Percentiles rank a stretch among this genome's conserved stretches.
Evolutionary conservation across 2,329 filamentous ascomycete genomes (phyloP).

Genomic region (Phaeomoniella chlamydospora): DNA sequence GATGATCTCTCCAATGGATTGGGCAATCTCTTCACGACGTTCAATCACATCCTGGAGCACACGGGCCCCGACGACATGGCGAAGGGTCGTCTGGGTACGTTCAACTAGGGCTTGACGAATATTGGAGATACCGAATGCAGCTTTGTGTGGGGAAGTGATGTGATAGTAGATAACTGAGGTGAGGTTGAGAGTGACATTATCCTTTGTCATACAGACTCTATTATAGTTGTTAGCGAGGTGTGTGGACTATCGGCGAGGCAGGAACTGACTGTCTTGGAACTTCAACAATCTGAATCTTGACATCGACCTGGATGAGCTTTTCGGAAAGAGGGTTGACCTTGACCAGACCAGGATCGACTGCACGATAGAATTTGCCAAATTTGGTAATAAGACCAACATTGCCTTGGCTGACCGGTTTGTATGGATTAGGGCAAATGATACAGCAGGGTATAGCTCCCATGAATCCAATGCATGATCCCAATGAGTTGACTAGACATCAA

Average conservation of each 20-base stretch:
- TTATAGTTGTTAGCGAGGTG: no score
- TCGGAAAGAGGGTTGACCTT: conserved; percentile 96
- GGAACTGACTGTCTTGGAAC: conserved; percentile 63
- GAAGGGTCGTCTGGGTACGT: conserved; percentile 92
- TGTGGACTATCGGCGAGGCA: no score
- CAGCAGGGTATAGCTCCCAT: conserved; percentile 84
- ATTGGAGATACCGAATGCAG: conserved; percentile 90
- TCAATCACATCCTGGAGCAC: conserved; percentile 97
- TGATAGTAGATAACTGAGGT: conserved; percentile 99
- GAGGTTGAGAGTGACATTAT: conserved; percentile 88
- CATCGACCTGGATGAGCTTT: conserved; percentile 78
- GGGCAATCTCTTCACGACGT: conserved; percentile 89
- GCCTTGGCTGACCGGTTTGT: conserved; percentile 81
- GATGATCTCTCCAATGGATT: conserved; percentile 92
- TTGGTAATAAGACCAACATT: conserved; percentile 92
- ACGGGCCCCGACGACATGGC: conserved; percentile 89
- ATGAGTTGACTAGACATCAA: conserved; percentile 47
- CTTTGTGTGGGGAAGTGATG: conserved; percentile 88
- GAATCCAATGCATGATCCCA: conserved; percentile 63
- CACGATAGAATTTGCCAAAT: conserved; percentile 85
- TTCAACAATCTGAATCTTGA: conserved; percentile 97
- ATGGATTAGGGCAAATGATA: conserved; percentile 84
- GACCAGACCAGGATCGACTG: conserved; percentile 90
- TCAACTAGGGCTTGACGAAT: conserved; percentile 93
- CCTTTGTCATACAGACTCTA: conserved; percentile 91